Conservation (phyloP, 148 eudicot species). For the Amaranthus cruentus region DNA sequence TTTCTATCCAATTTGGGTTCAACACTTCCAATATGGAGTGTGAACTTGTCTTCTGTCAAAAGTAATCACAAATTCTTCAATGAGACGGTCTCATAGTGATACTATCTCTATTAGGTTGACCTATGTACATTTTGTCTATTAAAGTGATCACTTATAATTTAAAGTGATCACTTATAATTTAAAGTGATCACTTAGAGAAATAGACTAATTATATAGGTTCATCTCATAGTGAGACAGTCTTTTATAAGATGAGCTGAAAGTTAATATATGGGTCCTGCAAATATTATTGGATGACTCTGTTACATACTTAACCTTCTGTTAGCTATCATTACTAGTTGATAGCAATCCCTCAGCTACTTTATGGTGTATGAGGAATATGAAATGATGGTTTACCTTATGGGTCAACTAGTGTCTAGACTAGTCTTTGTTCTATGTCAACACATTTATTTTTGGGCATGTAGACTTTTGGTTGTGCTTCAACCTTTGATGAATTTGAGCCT, state of each 20-base stretch:
- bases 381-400: background rate
- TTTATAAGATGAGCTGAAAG: too few relatives aligned
- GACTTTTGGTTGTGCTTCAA: background rate
- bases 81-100: too few relatives aligned
- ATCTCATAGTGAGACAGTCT: too few relatives aligned
- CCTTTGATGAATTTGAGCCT: background rate
- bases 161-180: too few relatives aligned
- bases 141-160: too few relatives aligned
- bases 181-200: too few relatives aligned
- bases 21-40: background rate
- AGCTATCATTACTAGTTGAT: background rate
- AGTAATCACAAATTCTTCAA: too few relatives aligned
- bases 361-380: background rate
- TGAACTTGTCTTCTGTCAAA: background rate
- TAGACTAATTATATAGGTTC: too few relatives aligned
- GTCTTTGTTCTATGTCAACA: background rate
- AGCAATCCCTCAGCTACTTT: background rate
- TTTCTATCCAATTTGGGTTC: background rate
- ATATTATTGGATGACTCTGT: background rate
- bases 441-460: too few relatives aligned
- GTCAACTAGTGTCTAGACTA: background rate
- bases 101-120: too few relatives aligned
- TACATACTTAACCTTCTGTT: background rate
- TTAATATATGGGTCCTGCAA: background rate
- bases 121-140: too few relatives aligned